Conservation (phyloP, 306 rosid genomes). For the Luffa acutangula region DNA sequence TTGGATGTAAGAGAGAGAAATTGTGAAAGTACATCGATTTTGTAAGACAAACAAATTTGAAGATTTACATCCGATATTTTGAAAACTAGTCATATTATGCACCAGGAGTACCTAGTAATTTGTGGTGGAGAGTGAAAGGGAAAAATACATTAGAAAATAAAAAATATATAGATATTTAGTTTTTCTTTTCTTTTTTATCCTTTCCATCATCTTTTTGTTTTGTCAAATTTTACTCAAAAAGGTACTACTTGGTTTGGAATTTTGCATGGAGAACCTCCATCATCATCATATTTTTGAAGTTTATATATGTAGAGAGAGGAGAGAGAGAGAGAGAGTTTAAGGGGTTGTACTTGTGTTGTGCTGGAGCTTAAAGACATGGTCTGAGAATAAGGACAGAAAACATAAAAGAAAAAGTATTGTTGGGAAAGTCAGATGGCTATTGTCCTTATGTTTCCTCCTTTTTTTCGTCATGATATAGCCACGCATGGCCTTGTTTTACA, state of each 20-base stretch:
- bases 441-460: conserved; percentile 14
- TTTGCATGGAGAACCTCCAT: conserved; percentile 3
- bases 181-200: not conserved
- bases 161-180: not conserved
- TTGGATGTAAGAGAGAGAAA: too few species aligned
- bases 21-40: too few species aligned
- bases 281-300: not conserved
- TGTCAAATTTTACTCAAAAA: not conserved
- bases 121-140: too few species aligned
- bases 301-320: not conserved
- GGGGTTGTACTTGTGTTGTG: not conserved
- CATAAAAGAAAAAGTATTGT: conserved; percentile 9
- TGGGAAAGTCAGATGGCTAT: conserved; percentile 8
- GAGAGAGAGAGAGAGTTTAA: not conserved
- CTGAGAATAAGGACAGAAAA: conserved; percentile 12
- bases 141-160: too few species aligned
- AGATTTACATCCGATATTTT: too few species aligned
- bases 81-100: too few species aligned
- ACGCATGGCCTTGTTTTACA: conserved; percentile 7
- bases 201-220: not conserved
- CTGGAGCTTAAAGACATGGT: conserved; percentile 1
- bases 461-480: conserved; percentile 6
- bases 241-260: not conserved
- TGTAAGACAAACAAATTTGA: too few species aligned
- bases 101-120: too few species aligned